Evolutionary conservation across 2,329 filamentous ascomycete species (phyloP).

Genomic region (Diaporthe destruens): DNA sequence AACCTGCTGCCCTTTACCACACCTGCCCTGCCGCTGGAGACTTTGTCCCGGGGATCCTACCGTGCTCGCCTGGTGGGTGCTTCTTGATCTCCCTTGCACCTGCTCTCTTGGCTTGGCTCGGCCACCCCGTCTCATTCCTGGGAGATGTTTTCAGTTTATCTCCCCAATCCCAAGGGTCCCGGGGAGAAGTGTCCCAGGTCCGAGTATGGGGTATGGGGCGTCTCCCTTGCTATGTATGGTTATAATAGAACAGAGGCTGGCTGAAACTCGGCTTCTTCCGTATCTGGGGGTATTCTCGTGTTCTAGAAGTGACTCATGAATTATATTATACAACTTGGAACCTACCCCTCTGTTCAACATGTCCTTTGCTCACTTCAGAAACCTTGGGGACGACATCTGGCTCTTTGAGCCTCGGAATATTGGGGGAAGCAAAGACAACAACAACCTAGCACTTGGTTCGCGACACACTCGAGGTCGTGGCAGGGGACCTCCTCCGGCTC

Average conservation of each 20-base stretch:
- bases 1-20: background rate
- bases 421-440: too few relatives aligned
- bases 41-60: background rate
- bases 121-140: constrained; percentile 11
- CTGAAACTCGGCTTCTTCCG: background rate
- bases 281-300: background rate
- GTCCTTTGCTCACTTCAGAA: constrained; percentile 24
- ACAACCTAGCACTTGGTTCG: background rate
- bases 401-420: constrained; percentile 23
- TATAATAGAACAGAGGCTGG: background rate
- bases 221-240: constrained; percentile 12
- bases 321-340: background rate
- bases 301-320: background rate
- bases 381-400: constrained; percentile 24
- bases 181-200: background rate
- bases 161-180: background rate
- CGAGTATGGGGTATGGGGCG: background rate
- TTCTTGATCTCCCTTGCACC: constrained; percentile 22
- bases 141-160: background rate
- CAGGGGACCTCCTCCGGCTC: constrained; percentile 15
- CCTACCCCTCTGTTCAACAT: background rate
- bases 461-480: too few relatives aligned
- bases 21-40: background rate
- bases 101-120: constrained; percentile 6
- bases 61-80: background rate